phyloP scores from a whole-genome alignment of 2,329 filamentous ascomycete species.

The Blastomyces percursus region DNA sequence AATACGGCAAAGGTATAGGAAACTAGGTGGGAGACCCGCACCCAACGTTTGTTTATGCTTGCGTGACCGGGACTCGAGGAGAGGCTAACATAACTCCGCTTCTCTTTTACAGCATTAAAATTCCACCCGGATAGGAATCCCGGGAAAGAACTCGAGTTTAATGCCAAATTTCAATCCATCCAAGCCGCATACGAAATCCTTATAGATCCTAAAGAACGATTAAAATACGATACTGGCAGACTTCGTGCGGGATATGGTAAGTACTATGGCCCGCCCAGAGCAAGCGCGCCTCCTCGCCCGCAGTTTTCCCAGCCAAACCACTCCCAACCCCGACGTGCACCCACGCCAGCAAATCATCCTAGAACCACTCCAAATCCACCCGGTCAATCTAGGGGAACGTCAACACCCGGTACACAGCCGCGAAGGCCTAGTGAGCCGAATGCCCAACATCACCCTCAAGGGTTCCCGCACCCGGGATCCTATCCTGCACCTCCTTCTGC shows the following conservation, averaged over 20 bases:
- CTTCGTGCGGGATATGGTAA: conserved; percentile 38
- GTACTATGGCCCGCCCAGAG: conserved; percentile 14
- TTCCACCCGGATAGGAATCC: conserved; percentile 86
- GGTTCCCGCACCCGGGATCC: conserved; percentile 15
- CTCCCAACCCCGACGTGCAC: conserved; percentile 16
- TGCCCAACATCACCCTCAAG: conserved; percentile 17
- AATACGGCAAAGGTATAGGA: conserved; percentile 77
- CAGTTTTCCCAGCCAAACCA: conserved; percentile 11
- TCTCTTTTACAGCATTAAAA: conserved; percentile 51
- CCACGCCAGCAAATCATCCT: conserved; percentile 5
- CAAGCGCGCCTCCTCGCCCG: conserved; percentile 16
- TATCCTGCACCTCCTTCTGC: conserved; percentile 26
- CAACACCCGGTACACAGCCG: background rate
- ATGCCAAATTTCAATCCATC: conserved; percentile 73
- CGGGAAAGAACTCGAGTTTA: conserved; percentile 67
- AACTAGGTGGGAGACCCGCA: conserved; percentile 52
- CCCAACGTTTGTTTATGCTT: background rate
- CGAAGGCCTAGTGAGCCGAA: conserved; percentile 10
- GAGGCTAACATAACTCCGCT: background rate
- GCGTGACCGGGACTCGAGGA: background rate
- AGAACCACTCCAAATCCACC: conserved; percentile 5
- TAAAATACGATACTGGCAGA: conserved; percentile 53
- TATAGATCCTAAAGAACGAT: conserved; percentile 46
- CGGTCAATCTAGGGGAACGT: background rate
- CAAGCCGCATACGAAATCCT: conserved; percentile 76